These are phyloP conservation scores for Vinca major DNA, from an alignment of 305 asterid genomes.

Conservation along the genomic window DNA sequence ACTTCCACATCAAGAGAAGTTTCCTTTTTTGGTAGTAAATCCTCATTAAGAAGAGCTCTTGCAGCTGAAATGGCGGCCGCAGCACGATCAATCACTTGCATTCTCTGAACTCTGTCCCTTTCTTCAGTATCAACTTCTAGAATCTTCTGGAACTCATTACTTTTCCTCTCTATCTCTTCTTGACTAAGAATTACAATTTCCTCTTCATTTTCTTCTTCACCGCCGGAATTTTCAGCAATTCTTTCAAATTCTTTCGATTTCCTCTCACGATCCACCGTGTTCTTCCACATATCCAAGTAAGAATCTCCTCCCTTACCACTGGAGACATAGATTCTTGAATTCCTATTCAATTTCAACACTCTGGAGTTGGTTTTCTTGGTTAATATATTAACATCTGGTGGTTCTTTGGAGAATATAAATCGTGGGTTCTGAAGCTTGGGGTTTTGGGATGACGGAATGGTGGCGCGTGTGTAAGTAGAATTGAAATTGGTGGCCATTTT, in stretches of 20 bases:
- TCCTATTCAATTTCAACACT: conserved; percentile 8
- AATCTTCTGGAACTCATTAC: conserved; percentile 58
- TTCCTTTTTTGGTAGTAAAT: conserved; percentile 24
- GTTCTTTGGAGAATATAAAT: conserved; percentile 17
- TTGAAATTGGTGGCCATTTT: conserved; percentile 51
- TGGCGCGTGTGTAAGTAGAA: conserved; percentile 33
- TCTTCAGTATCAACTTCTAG: conserved; percentile 60
- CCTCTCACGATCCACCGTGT: conserved; percentile 59
- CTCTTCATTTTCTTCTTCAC: conserved; percentile 8
- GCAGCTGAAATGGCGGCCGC: conserved; percentile 94
- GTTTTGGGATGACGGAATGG: conserved; percentile 25
- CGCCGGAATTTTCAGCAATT: conserved; percentile 34
- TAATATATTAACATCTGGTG: conserved; percentile 12
- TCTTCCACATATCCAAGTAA: conserved; percentile 89
- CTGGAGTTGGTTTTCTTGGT: conserved; percentile 9
- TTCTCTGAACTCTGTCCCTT: conserved; percentile 69
- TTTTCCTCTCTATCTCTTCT: conserved; percentile 51
- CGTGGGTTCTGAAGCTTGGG: conserved; percentile 23
- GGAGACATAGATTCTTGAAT: conserved; percentile 34
- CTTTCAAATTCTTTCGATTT: conserved; percentile 52
- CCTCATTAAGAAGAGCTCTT: conserved; percentile 57
- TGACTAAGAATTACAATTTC: conserved; percentile 20
- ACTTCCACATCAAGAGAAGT: conserved; percentile 14
- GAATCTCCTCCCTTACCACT: conserved; percentile 37
- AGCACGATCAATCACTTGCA: conserved; percentile 95